A percentile compares a stretch with the other conserved stretches of the same genome.
Conservation (phyloP, 2,329 filamentous ascomycete species). For the Pezicula carpinea region DNA sequence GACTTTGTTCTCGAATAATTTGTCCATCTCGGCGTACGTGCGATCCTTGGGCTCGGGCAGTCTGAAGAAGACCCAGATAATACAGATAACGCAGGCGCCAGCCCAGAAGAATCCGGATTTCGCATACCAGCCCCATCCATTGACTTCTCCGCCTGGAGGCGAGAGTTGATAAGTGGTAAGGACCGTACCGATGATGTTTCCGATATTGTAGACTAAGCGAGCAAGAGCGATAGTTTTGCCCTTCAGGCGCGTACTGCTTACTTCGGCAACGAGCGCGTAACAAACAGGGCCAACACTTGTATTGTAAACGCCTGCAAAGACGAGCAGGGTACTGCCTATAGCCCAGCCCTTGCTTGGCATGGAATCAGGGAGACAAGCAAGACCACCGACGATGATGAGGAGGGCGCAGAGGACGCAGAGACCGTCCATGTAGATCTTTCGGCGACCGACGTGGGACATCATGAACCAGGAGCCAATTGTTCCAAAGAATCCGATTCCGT, state of each 20-base stretch:
- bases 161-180: constrained; percentile 67
- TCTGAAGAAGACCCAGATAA: constrained; percentile 34
- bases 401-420: constrained; percentile 31
- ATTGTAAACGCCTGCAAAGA: constrained; percentile 39
- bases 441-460: constrained; percentile 42
- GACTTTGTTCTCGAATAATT: constrained; percentile 32
- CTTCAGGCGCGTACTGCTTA: constrained; percentile 35
- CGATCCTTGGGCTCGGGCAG: constrained; percentile 38
- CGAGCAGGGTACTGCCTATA: constrained; percentile 33
- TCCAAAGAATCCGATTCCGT: constrained; percentile 42
- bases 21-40: constrained; percentile 39
- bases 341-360: constrained; percentile 39
- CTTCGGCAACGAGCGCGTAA: constrained; percentile 38
- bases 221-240: constrained; percentile 36
- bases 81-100: constrained; percentile 32
- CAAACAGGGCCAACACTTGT: constrained; percentile 39
- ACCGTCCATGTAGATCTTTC: constrained; percentile 46
- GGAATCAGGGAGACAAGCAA: constrained; percentile 36
- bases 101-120: constrained; percentile 37
- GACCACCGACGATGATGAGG: constrained; percentile 42
- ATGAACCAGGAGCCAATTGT: constrained; percentile 47
- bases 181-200: constrained; percentile 27
- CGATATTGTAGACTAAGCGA: constrained; percentile 33
- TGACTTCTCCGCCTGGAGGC: constrained; percentile 32
- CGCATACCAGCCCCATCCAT: constrained; percentile 33